Evolutionary conservation across 495 filamentous ascomycete species (phyloP), one percentile per base, ranked within the genome.

Genomic region (Extremus antarcticus): DNA sequence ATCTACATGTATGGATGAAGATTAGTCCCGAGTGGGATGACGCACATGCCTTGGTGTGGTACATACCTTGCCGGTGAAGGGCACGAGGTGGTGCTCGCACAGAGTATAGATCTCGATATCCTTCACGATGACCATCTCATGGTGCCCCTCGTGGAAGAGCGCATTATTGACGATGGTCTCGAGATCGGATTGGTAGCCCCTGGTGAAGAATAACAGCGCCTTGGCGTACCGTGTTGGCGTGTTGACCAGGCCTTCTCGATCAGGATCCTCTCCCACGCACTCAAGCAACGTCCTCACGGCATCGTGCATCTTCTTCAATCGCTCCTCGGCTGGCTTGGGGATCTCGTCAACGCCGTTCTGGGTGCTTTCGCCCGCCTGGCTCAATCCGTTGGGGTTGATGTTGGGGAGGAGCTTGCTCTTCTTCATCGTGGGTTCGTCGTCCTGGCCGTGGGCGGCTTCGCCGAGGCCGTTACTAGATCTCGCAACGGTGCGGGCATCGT

Each of bases 41-140:
- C 29, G 13, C n/a, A n/a, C n/a, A 13, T 35, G 13, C 13, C 13
- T 35, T 35, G 24, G n/a, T 4, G n/a, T 55, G 16, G 21, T 23
- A 41, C 70, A 49, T 71, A 88, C 85, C 79, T 90, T 94, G 57
- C 90, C 91, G 10, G 78, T 88, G 66, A 96, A 96, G 2, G 91
- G 90, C 7, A 96, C 88, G 68, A 96, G 80, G 65, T 96, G 91
- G 67, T 96, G 90, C 70, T 96, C 90, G 75, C 91, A 96, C 55
- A 95, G 76, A 50, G 85, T 88, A 66, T 89, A 94, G 4, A 95
- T 79, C 65, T 95, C 90, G 58, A 96, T 95, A 62, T 96, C 87
- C 68, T 91, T 94, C 25, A 96, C 87, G 57, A 96, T 94, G 20
- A 95, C 89, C 68, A 94, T 75, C 71, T 95, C 91, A 60, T 94